A percentile compares a stretch with the other conserved stretches of the same genome.
Evolutionary conservation across 176 grass and related monocot species (phyloP).

Genomic region (Oropetium thomaeum): DNA sequence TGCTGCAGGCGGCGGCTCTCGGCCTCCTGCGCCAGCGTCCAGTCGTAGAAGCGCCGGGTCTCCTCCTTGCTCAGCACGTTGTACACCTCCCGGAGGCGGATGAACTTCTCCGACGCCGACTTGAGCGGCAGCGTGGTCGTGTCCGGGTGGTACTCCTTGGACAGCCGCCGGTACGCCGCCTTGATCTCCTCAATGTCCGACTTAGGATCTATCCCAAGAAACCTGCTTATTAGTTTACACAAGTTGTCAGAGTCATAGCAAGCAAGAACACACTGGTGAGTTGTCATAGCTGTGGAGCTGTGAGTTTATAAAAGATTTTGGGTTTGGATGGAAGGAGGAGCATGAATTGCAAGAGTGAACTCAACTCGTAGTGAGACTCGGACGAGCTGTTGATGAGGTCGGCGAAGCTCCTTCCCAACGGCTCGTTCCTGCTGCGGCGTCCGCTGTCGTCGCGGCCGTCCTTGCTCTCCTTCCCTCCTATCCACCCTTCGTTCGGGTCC

Average conservation of each 20-base stretch:
- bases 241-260: background rate
- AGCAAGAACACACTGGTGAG: background rate
- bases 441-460: slow-evolving; percentile 22
- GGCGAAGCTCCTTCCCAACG: slow-evolving; percentile 54
- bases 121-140: slow-evolving; percentile 82
- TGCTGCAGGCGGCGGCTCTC: slow-evolving; percentile 75
- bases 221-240: slow-evolving; percentile 28
- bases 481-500: slow-evolving; percentile 81
- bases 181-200: slow-evolving; percentile 92
- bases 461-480: slow-evolving; percentile 57
- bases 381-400: slow-evolving; percentile 69
- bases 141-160: slow-evolving; percentile 98
- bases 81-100: slow-evolving; percentile 81
- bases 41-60: slow-evolving; percentile 83
- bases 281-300: too few relatives aligned
- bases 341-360: background rate
- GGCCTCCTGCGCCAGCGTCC: slow-evolving; percentile 91
- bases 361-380: slow-evolving; percentile 83
- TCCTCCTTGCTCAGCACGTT: slow-evolving; percentile 74
- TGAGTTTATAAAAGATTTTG: background rate
- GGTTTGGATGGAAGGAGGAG: background rate
- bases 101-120: slow-evolving; percentile 77
- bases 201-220: slow-evolving; percentile 51
- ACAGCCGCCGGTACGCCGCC: slow-evolving; percentile 79
- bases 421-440: slow-evolving; percentile 33